A percentile compares a stretch with the other conserved stretches of the same genome.
Evolutionary conservation across 2,329 filamentous ascomycete species (phyloP).

Genomic region (Aspergillus niger): DNA sequence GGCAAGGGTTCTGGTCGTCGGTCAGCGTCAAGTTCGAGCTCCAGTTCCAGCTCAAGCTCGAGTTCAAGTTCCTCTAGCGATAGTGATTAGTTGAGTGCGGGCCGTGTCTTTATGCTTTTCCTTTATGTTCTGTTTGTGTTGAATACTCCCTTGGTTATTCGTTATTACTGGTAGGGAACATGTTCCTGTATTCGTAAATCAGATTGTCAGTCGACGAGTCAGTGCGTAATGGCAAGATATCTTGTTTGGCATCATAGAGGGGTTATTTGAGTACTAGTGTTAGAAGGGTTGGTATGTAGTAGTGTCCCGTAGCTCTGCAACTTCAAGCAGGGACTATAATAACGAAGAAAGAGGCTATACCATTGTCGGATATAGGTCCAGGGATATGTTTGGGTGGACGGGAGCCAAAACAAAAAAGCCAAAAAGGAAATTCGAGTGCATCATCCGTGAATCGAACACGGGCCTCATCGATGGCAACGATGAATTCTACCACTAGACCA

Average conservation of each 20-base stretch:
- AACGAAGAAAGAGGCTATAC: no score
- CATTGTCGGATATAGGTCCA: no score
- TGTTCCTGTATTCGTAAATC: no score
- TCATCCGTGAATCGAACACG: slow-evolving; percentile 52
- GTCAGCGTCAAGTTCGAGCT: slow-evolving; percentile 17
- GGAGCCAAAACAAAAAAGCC: background rate
- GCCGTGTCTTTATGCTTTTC: background rate
- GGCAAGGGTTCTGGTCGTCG: slow-evolving; percentile 19
- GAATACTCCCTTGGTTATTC: background rate
- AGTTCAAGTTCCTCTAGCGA: slow-evolving; percentile 19
- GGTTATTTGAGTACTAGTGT: no score
- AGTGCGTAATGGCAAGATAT: no score
- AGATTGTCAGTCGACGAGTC: no score
- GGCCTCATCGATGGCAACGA: slow-evolving; percentile 51
- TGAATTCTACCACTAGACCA: slow-evolving; percentile 51
- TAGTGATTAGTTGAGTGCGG: background rate
- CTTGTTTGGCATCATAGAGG: no score
- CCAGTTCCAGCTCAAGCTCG: slow-evolving; percentile 22
- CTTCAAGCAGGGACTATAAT: no score
- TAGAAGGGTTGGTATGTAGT: no score
- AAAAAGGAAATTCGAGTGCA: slow-evolving; percentile 27
- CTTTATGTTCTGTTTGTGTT: background rate
- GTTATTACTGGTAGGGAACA: background rate
- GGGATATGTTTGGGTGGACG: background rate
- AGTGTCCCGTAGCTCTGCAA: no score